phyloP scores from a whole-genome alignment of 768 basidiomycete genomes.

The Termitomyces eurrhizus region DNA sequence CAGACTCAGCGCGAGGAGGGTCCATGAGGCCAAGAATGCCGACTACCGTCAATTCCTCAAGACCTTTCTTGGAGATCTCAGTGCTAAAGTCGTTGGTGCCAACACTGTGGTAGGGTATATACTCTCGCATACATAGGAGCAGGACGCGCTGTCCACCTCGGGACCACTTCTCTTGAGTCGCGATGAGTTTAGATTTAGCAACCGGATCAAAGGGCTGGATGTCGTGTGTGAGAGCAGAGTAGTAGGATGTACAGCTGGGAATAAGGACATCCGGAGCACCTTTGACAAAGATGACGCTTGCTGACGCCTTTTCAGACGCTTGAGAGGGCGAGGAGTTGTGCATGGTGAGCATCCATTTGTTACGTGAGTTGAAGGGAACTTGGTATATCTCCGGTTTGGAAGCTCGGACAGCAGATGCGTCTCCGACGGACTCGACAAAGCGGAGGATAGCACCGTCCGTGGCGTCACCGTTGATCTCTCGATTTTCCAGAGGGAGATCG shows the following conservation, averaged over 20 bases:
- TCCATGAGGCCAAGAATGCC: constrained; percentile 53
- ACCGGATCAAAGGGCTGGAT: constrained; percentile 22
- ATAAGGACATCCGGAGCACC: constrained; percentile 59
- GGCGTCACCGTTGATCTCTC: constrained; percentile 40
- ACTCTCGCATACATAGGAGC: constrained; percentile 33
- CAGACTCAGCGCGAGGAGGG: constrained; percentile 48
- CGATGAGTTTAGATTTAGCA: constrained; percentile 16
- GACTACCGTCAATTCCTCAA: constrained; percentile 37
- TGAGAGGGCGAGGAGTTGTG: constrained; percentile 18
- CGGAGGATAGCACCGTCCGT: constrained; percentile 54
- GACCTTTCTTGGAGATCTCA: constrained; percentile 35
- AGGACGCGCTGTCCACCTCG: constrained; percentile 51
- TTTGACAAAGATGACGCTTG: constrained; percentile 39
- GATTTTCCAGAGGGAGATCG: constrained; percentile 25
- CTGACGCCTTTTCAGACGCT: constrained; percentile 8
- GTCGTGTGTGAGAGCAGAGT: constrained; percentile 5
- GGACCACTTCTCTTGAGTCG: constrained; percentile 38
- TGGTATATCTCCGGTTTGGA: constrained; percentile 27
- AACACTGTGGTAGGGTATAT: constrained; percentile 17
- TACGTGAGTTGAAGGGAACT: constrained; percentile 46
- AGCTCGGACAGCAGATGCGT: constrained; percentile 18
- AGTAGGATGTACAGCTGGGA: constrained; percentile 28
- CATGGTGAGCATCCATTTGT: constrained; percentile 57
- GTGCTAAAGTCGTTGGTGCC: constrained; percentile 20
- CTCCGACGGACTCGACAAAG: constrained; percentile 30